Conservation (phyloP, 805 yeast genomes). For the Candida nonsorbophila region DNA sequence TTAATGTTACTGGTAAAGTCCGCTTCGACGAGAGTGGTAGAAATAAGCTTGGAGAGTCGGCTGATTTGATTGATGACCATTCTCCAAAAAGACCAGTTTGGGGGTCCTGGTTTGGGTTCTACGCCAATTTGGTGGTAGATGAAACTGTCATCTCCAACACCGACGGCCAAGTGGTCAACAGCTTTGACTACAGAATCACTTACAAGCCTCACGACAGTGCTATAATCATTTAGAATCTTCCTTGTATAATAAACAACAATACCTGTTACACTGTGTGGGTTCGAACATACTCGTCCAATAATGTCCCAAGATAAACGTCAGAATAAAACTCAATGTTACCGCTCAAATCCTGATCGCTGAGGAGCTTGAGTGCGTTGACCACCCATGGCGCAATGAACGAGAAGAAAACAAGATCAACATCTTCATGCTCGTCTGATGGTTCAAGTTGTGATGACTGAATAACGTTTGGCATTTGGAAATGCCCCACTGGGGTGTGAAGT, state of each 20-base stretch:
- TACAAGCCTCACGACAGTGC: constrained; percentile 53
- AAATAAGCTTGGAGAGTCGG: constrained; percentile 59
- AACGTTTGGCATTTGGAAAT: constrained; percentile 73
- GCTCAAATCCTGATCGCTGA: constrained; percentile 16
- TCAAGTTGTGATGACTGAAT: constrained; percentile 46
- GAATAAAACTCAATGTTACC: constrained; percentile 22
- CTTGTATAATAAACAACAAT: too few species aligned
- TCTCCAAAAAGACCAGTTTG: constrained; percentile 44
- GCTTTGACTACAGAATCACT: constrained; percentile 62
- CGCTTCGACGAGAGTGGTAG: constrained; percentile 73
- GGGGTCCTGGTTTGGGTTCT: constrained; percentile 71
- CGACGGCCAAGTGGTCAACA: constrained; percentile 46
- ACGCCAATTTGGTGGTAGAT: constrained; percentile 55
- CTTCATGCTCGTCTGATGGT: constrained; percentile 15
- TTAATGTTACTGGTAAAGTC: constrained; percentile 55
- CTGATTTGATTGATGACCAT: constrained; percentile 39
- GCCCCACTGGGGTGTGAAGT: constrained; percentile 56
- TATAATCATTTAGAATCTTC: constrained; percentile 13
- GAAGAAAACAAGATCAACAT: constrained; percentile 71
- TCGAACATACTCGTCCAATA: constrained; percentile 26
- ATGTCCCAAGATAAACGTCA: constrained; percentile 23
- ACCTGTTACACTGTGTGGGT: constrained; percentile 10
- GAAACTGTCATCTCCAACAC: constrained; percentile 33
- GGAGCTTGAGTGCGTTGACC: constrained; percentile 22
- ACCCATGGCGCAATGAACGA: constrained; percentile 55